Conservation (phyloP, 768 basidiomycete species). For the Collybiopsis confluens region DNA sequence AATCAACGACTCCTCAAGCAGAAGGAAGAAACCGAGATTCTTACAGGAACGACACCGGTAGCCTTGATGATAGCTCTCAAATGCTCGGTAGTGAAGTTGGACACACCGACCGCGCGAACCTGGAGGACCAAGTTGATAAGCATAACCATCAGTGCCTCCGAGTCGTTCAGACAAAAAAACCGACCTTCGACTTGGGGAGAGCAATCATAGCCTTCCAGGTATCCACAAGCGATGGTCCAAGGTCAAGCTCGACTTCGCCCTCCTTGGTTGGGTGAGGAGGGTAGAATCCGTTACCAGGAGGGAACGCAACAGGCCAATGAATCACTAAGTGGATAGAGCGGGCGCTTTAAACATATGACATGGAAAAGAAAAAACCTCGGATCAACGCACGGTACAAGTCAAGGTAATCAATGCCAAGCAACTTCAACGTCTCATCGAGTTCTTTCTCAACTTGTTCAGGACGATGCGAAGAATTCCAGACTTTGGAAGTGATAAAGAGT, state of each 20-base stretch:
- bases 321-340: conserved; percentile 42
- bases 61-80: conserved; percentile 64
- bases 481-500: conserved; percentile 76
- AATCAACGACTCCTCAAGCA: no score
- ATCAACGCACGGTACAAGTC: conserved; percentile 66
- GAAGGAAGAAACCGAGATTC: no score
- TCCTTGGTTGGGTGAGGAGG: conserved; percentile 45
- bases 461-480: conserved; percentile 76
- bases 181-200: conserved; percentile 67
- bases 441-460: conserved; percentile 66
- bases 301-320: conserved; percentile 78
- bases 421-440: conserved; percentile 69
- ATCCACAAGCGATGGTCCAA: conserved; percentile 57
- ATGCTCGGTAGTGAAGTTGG: conserved; percentile 70
- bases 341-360: neutral
- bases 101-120: conserved; percentile 74
- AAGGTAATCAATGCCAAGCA: conserved; percentile 72
- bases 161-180: neutral
- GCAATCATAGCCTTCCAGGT: conserved; percentile 81
- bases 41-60: conserved; percentile 69
- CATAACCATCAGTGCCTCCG: conserved; percentile 2
- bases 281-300: conserved; percentile 46
- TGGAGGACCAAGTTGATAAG: conserved; percentile 15
- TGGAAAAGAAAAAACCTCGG: neutral
- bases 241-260: conserved; percentile 53